phyloP scores from a whole-genome alignment of 202 grass and related monocot genomes.

The Zoysia matrella region DNA sequence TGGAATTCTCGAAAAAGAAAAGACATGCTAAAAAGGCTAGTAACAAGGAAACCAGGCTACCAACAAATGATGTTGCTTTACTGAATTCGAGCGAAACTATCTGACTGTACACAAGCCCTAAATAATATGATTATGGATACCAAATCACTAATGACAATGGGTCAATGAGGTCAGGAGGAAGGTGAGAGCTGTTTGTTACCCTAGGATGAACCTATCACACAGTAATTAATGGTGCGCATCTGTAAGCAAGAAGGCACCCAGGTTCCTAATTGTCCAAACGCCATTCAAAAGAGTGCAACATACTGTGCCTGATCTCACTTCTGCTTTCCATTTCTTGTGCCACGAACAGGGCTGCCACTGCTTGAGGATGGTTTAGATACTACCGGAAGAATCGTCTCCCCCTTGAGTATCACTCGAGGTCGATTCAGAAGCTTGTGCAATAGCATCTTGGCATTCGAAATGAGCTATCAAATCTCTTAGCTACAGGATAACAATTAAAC shows the following conservation, averaged over 20 bases:
- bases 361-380: slow-evolving; percentile 34
- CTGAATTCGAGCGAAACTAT: neutral
- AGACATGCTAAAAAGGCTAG: neutral
- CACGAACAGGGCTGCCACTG: neutral
- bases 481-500: slow-evolving; percentile 31
- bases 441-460: slow-evolving; percentile 40
- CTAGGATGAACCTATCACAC: neutral
- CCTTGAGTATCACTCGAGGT: slow-evolving; percentile 43
- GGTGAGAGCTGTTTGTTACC: neutral
- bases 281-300: neutral
- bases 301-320: slow-evolving; percentile 23
- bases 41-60: neutral
- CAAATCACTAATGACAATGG: neutral
- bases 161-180: neutral
- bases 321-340: slow-evolving; percentile 34
- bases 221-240: neutral
- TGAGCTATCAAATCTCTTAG: slow-evolving; percentile 55
- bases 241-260: slow-evolving; percentile 16
- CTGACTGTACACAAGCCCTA: neutral
- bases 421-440: slow-evolving; percentile 42
- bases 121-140: slow-evolving; percentile 10
- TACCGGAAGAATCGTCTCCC: slow-evolving; percentile 21
- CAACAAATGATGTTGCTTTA: neutral
- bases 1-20: neutral
- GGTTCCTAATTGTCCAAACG: neutral